Evolutionary conservation across 2,329 filamentous ascomycete species (phyloP), one percentile per base, ranked within the genome.

Genomic region (Xylaria sp.): DNA sequence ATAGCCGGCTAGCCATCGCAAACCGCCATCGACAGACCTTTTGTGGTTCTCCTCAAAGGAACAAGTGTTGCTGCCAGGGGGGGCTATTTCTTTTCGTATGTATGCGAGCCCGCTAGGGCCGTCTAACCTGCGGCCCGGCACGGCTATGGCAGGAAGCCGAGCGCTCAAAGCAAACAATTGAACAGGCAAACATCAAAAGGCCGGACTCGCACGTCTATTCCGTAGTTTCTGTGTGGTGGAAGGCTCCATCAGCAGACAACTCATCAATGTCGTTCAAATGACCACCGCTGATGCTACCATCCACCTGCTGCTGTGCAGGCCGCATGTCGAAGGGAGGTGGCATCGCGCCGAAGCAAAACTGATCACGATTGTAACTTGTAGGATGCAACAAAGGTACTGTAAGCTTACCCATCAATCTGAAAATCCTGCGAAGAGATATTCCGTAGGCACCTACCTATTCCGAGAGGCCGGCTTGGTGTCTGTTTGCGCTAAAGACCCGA

Each of bases 251-350:
- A 9, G 39, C 23, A 44, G 51, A 60, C 62, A 64, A 55, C 55
- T 64, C 62, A 60, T 56, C 62, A 62, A 13, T 35, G 39, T 50
- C 11, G 23, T 42, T 35, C n/a, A 39, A n/a, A 58, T 44, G 18
- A 42, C 52, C 52, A 52, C 44, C 51, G 53, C 47, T 49, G 46
- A 42, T 59, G 55, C 52, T 23, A 59, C 50, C 57, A 59, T 56
- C 51, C 37, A 42, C 23, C 35, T n/a, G 55, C 57, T 55, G 55
- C 55, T 60, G 46, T 49, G 39, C 13, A 13, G 5, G 5, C 10
- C 5, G 37, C 13, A 42, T 58, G 52, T 57, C 52, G 51, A 55
- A 55, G 16, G 42, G 34, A 60, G 35, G 58, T 62, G 54, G 58
- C 44, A 62, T 51, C 23, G 52, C 53, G 49, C 54, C n/a, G 48